Evolutionary conservation across 148 eudicot genomes (phyloP).

Genomic region (Cornus kousa): DNA sequence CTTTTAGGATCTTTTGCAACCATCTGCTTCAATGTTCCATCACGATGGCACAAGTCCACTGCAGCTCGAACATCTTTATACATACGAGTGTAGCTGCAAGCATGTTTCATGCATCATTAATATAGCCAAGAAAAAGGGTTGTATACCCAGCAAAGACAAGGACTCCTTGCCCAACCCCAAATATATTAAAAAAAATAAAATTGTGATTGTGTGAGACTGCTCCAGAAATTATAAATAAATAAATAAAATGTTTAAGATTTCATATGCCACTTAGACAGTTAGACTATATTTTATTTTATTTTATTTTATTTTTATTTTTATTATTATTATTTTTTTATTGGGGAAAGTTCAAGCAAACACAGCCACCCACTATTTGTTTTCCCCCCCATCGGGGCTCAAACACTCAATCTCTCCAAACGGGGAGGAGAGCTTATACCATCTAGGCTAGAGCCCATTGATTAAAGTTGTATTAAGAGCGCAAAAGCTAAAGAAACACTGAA

Average conservation of each 20-base stretch:
- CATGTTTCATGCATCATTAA: neutral
- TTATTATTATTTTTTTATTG: too few species aligned
- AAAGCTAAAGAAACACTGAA: neutral
- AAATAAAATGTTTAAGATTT: too few species aligned
- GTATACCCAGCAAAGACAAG: neutral
- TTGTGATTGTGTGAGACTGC: neutral
- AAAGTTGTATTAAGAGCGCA: neutral
- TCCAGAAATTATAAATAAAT: too few species aligned
- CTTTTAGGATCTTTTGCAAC: slow-evolving; percentile 93
- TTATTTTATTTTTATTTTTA: too few species aligned
- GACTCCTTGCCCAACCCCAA: neutral
- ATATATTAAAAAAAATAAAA: too few species aligned
- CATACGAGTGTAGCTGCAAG: slow-evolving; percentile 82
- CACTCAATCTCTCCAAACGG: too few species aligned
- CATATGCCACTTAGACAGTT: neutral
- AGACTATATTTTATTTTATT: too few species aligned
- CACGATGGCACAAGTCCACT: slow-evolving; percentile 96
- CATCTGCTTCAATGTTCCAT: slow-evolving; percentile 93
- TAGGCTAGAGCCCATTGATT: too few species aligned
- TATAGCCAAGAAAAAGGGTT: neutral
- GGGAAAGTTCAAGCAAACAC: too few species aligned
- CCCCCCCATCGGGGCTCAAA: too few species aligned
- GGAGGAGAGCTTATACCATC: too few species aligned
- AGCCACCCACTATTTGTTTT: too few species aligned
- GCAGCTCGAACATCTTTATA: slow-evolving; percentile 98